These are phyloP conservation scores for Podospora anserina DNA, from an alignment of 495 filamentous ascomycete species.

Conservation along the genomic window DNA sequence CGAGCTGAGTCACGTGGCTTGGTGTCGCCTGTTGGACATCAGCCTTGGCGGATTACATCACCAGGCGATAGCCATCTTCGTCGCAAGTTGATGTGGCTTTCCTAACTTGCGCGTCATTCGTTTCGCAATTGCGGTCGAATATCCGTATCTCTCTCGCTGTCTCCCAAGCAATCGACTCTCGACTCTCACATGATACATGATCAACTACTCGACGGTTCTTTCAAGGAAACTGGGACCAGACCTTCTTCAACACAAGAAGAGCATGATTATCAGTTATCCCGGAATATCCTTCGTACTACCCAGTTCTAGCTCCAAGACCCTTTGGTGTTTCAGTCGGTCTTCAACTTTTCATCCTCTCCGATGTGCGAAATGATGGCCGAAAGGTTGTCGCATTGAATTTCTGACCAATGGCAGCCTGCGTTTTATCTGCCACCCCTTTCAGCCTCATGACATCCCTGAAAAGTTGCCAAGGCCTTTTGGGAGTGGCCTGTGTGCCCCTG, in stretches of 20 bases:
- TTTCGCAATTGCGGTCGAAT: too few relatives aligned
- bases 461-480: not conserved
- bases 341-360: not conserved
- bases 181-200: too few relatives aligned
- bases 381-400: not conserved
- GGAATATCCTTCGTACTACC: too few relatives aligned
- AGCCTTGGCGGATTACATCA: conserved; percentile 10
- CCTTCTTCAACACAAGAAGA: too few relatives aligned
- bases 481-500: conserved; percentile 3
- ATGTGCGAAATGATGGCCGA: not conserved
- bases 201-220: too few relatives aligned
- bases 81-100: too few relatives aligned
- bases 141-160: too few relatives aligned
- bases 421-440: conserved; percentile 7
- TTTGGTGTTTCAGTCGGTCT: not conserved
- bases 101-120: too few relatives aligned
- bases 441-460: conserved; percentile 20
- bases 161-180: too few relatives aligned
- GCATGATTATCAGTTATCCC: too few relatives aligned
- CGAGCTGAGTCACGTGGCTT: conserved; percentile 22
- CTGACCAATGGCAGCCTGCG: not conserved
- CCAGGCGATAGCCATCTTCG: not conserved
- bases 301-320: too few relatives aligned
- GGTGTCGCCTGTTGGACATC: not conserved
- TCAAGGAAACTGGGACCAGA: too few relatives aligned